Conservation (phyloP, 1,139 yeast genomes). For the Zygoascus hellenicus region DNA sequence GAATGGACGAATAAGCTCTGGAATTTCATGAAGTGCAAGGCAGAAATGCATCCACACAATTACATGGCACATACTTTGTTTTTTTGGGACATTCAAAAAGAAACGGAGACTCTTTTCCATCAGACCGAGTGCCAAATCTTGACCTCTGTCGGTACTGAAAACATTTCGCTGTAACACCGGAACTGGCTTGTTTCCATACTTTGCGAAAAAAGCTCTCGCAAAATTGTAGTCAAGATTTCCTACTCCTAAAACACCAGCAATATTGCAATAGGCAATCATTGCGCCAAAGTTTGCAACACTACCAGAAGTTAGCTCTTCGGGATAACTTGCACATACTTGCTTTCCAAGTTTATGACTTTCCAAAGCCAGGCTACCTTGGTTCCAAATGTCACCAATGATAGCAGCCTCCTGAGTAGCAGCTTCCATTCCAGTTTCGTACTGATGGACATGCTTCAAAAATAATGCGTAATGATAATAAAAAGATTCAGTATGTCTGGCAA, state of each 20-base stretch:
- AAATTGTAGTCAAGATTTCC: constrained; percentile 18
- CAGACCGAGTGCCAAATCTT: constrained; percentile 5
- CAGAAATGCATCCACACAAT: constrained; percentile 26
- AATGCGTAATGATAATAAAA: constrained; percentile 18
- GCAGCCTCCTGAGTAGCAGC: constrained; percentile 1
- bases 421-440: not conserved
- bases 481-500: constrained; percentile 23
- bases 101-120: constrained; percentile 7
- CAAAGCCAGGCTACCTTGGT: not conserved
- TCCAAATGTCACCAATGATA: not conserved
- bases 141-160: constrained; percentile 1
- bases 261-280: constrained; percentile 26
- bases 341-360: not conserved
- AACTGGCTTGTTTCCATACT: not conserved
- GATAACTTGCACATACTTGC: not conserved
- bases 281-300: constrained; percentile 19
- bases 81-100: constrained; percentile 5
- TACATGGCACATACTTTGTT: constrained; percentile 21
- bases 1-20: constrained; percentile 11
- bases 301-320: constrained; percentile 4
- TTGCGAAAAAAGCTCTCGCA: constrained; percentile 3
- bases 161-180: constrained; percentile 1
- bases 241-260: constrained; percentile 25
- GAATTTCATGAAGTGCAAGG: constrained; percentile 18
- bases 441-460: constrained; percentile 13